Evolutionary conservation across 805 yeast genomes (phyloP).

Genomic region (Pichia rugopelliculosa): DNA sequence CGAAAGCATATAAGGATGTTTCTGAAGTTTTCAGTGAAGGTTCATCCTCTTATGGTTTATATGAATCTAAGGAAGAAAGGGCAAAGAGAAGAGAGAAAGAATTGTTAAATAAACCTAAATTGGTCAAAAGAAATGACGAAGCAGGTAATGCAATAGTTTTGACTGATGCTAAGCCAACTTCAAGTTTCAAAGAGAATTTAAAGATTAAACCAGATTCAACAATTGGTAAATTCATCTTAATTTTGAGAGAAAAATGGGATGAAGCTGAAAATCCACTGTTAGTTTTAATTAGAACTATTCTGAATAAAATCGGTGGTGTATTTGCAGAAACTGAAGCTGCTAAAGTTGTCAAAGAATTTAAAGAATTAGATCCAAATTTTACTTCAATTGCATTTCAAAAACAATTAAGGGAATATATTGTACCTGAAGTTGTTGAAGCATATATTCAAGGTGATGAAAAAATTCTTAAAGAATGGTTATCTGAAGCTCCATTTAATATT

Average conservation of each 20-base stretch:
- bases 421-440: slow-evolving; percentile 94
- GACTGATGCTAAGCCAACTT: slow-evolving; percentile 68
- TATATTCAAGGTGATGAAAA: slow-evolving; percentile 85
- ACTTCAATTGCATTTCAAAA: slow-evolving; percentile 68
- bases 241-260: slow-evolving; percentile 70
- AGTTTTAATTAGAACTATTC: slow-evolving; percentile 67
- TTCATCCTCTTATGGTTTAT: slow-evolving; percentile 88
- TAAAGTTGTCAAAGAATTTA: slow-evolving; percentile 79
- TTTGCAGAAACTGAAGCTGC: slow-evolving; percentile 97
- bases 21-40: slow-evolving; percentile 89
- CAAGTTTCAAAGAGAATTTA: slow-evolving; percentile 44
- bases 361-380: slow-evolving; percentile 84
- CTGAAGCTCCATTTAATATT: slow-evolving; percentile 94
- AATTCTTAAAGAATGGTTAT: slow-evolving; percentile 81
- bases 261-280: slow-evolving; percentile 92
- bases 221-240: slow-evolving; percentile 56
- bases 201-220: slow-evolving; percentile 61
- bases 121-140: slow-evolving; percentile 68
- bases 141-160: slow-evolving; percentile 81
- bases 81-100: slow-evolving; percentile 60
- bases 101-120: slow-evolving; percentile 47
- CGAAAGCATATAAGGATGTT: slow-evolving; percentile 83
- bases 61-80: slow-evolving; percentile 78
- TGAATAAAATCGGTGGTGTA: slow-evolving; percentile 76
- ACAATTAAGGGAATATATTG: slow-evolving; percentile 82